These are phyloP conservation scores for Zoysia pacifica DNA, from an alignment of 176 grass and related monocot species.

Conservation along the genomic window DNA sequence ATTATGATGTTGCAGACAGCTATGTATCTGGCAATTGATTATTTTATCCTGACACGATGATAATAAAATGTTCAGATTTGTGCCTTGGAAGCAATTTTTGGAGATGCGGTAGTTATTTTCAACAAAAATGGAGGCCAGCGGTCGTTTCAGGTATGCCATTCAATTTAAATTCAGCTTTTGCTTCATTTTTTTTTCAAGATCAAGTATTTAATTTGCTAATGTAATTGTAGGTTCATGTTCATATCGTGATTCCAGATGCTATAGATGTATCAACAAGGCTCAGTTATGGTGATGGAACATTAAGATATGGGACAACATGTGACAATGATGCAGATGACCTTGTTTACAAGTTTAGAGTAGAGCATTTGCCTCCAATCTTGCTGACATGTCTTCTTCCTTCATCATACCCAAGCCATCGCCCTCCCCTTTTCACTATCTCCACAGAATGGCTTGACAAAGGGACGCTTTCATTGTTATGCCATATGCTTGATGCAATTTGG, in stretches of 20 bases:
- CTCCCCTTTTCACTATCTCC: constrained; percentile 58
- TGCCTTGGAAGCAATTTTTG: constrained; percentile 85
- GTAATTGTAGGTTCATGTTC: constrained; percentile 50
- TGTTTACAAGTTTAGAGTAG: constrained; percentile 64
- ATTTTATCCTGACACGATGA: constrained; percentile 26
- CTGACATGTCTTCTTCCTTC: constrained; percentile 62
- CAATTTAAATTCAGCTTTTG: constrained; percentile 19
- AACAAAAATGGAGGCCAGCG: constrained; percentile 56
- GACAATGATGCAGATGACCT: constrained; percentile 46
- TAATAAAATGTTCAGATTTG: constrained; percentile 56
- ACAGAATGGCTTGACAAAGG: constrained; percentile 52
- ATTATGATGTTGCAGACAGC: neutral
- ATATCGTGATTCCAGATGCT: constrained; percentile 49
- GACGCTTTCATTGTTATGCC: constrained; percentile 53
- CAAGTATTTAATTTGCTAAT: constrained; percentile 30
- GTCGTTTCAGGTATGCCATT: constrained; percentile 67
- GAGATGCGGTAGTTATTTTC: constrained; percentile 55
- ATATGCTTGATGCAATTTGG: constrained; percentile 61
- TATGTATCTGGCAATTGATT: neutral
- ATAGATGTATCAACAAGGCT: constrained; percentile 52
- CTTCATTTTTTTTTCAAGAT: constrained; percentile 15
- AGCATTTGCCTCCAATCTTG: constrained; percentile 57
- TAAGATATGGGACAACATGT: constrained; percentile 40
- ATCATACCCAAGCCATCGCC: constrained; percentile 62
- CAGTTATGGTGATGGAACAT: constrained; percentile 40